phyloP scores from a whole-genome alignment of 495 filamentous ascomycete genomes.

The Xylaria nigripes region DNA sequence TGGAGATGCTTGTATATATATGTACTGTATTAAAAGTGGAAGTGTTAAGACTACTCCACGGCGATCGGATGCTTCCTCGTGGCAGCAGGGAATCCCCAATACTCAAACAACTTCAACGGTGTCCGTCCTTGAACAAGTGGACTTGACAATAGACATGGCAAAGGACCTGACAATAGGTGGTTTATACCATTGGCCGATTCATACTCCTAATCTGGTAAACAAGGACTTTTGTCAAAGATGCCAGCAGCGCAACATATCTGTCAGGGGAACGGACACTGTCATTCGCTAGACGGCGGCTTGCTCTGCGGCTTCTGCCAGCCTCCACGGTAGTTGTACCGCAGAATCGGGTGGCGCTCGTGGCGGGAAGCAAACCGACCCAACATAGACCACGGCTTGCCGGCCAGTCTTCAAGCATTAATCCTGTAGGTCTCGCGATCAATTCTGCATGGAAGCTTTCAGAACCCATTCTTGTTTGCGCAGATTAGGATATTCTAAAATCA shows the following conservation, averaged over 20 bases:
- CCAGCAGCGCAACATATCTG: conserved; percentile 1
- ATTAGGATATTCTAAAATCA: neutral
- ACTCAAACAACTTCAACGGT: neutral
- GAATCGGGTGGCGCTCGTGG: neutral
- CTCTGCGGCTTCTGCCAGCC: neutral
- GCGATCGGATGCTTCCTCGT: conserved; percentile 9
- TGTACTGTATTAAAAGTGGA: neutral
- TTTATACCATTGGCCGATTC: neutral
- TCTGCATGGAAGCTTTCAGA: conserved; percentile 9
- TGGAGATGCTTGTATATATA: neutral
- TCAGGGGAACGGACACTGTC: conserved; percentile 2
- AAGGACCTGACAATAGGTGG: neutral
- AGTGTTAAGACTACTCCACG: neutral
- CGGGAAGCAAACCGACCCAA: neutral
- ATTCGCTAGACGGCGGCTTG: conserved; percentile 5
- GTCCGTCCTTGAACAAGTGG: neutral
- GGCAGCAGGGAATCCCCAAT: conserved; percentile 9
- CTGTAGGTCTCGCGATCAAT: conserved; percentile 4
- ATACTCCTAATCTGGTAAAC: conserved; percentile 2
- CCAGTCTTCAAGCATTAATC: conserved; percentile 4
- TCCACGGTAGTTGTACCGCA: conserved; percentile 9
- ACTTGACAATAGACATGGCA: neutral
- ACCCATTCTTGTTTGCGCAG: neutral
- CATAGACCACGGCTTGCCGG: conserved; percentile 6
- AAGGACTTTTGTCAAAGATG: conserved; percentile 12